Percentiles rank a stretch among this genome's conserved stretches.
phyloP scores from a whole-genome alignment of 1,139 yeast genomes.

The Saccharomycopsis phalli region DNA sequence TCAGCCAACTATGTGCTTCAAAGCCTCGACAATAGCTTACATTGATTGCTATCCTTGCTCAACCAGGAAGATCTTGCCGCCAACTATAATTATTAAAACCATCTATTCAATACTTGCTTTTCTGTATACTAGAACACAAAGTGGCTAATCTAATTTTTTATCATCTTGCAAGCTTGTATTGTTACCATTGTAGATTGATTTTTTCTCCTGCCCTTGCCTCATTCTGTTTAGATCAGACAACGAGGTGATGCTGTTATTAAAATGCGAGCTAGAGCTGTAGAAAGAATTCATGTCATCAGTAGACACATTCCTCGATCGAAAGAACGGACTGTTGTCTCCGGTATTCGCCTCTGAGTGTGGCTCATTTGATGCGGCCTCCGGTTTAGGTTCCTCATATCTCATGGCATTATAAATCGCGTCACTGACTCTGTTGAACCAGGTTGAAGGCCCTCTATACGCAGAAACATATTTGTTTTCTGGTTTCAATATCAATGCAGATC shows the following conservation, averaged over 20 bases:
- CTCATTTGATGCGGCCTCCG: neutral
- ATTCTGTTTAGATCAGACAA: constrained; percentile 5
- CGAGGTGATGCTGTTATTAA: constrained; percentile 20
- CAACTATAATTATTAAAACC: no score
- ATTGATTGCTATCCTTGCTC: no score
- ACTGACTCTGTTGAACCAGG: constrained; percentile 11
- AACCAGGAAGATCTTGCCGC: no score
- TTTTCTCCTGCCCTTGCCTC: constrained; percentile 26
- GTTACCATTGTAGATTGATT: constrained; percentile 40
- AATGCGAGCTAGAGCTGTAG: constrained; percentile 16
- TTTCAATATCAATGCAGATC: constrained; percentile 58
- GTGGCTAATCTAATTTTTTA: neutral
- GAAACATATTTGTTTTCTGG: constrained; percentile 32
- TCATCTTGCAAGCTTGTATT: constrained; percentile 37
- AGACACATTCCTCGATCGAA: constrained; percentile 23
- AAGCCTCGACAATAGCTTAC: neutral
- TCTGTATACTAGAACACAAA: no score
- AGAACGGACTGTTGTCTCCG: constrained; percentile 24
- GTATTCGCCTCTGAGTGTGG: constrained; percentile 22
- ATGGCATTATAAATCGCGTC: constrained; percentile 8
- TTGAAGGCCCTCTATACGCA: constrained; percentile 23
- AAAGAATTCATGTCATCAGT: constrained; percentile 20
- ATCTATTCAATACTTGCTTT: no score
- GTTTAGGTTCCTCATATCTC: constrained; percentile 22
- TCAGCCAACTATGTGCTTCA: neutral